Evolutionary conservation across 2,329 filamentous ascomycete genomes (phyloP).

Genomic region (Colletotrichum sp.): DNA sequence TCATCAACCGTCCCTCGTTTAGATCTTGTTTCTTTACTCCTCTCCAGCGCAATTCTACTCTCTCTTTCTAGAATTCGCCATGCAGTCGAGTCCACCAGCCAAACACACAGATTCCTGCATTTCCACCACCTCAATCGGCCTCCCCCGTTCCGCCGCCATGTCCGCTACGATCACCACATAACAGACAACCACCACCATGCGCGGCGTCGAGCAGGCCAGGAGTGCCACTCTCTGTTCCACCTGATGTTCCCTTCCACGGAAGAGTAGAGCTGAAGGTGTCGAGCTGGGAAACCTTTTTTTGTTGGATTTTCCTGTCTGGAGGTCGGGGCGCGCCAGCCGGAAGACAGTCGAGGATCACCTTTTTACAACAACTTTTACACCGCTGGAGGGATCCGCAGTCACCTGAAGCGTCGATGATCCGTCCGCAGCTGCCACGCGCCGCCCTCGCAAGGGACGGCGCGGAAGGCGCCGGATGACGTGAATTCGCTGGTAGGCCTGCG

Average conservation of each 20-base stretch:
- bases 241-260: background rate
- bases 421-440: constrained; percentile 23
- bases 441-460: background rate
- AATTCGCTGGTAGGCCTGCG: constrained; percentile 24
- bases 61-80: constrained; percentile 19
- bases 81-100: constrained; percentile 17
- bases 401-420: constrained; percentile 27
- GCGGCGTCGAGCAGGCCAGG: constrained; percentile 13
- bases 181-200: background rate
- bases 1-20: background rate
- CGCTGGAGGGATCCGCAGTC: constrained; percentile 12
- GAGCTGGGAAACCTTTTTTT: background rate
- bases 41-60: constrained; percentile 22
- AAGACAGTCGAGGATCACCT: constrained; percentile 3
- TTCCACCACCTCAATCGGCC: constrained; percentile 5
- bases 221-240: constrained; percentile 19
- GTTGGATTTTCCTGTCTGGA: constrained; percentile 5
- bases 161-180: background rate
- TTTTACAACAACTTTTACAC: background rate
- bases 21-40: background rate
- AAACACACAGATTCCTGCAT: constrained; percentile 15
- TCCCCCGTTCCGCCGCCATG: constrained; percentile 17
- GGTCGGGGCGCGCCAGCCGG: background rate
- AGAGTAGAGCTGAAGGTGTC: constrained; percentile 5
- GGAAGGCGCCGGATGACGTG: constrained; percentile 12